phyloP scores from a whole-genome alignment of 257 asterid species.

The Solanum paucissectum region DNA sequence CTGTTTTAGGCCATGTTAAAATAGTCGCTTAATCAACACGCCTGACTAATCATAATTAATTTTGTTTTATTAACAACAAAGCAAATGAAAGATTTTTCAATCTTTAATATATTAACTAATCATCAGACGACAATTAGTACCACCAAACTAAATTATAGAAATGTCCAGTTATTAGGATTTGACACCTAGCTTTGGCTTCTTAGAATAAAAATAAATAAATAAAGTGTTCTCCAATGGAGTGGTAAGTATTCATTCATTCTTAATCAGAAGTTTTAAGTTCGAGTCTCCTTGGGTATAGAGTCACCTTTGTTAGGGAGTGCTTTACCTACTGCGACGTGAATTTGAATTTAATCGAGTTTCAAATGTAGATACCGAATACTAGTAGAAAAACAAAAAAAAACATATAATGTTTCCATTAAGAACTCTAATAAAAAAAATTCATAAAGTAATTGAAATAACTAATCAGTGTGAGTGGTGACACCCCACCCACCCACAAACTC shows the following conservation, averaged over 20 bases:
- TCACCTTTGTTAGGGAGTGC: fast-evolving
- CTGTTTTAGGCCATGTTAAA: not conserved
- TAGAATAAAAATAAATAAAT: too few relatives aligned
- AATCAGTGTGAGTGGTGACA: not conserved
- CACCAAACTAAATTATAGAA: not conserved
- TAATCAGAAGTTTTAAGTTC: too few relatives aligned
- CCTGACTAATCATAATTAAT: not conserved
- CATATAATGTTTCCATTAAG: too few relatives aligned
- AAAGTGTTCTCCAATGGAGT: not conserved
- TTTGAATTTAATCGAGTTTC: fast-evolving
- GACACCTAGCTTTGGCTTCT: not conserved
- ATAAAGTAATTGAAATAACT: not conserved
- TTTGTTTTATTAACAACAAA: not conserved
- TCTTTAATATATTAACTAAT: not conserved
- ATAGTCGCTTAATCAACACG: not conserved
- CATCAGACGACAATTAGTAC: not conserved
- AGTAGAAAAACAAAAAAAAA: too few relatives aligned
- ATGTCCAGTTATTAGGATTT: not conserved
- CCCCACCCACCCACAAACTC: not conserved
- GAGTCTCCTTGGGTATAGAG: fast-evolving
- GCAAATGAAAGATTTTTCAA: not conserved
- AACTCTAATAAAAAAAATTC: too few relatives aligned
- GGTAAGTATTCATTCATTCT: too few relatives aligned
- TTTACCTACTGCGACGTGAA: fast-evolving
- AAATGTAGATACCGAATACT: too few relatives aligned